Evolutionary conservation across 352 stramenopile species (phyloP), one percentile per base, ranked within the genome.

Genomic region (Aphanomyces invadans): DNA sequence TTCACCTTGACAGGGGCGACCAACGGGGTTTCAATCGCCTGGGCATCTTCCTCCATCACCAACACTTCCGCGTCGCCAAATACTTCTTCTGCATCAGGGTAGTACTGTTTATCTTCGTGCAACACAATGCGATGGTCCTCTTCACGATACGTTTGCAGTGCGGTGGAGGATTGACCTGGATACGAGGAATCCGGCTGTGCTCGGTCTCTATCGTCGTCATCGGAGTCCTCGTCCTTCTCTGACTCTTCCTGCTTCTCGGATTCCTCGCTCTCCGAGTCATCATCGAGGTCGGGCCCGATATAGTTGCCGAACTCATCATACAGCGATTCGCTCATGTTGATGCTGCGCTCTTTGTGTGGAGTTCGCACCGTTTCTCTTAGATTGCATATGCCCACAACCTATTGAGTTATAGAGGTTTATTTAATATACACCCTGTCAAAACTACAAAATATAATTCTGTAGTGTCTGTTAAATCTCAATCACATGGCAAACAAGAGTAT

Each of bases 271-370:
- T 83, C 71, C 63, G 76, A 88, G 25, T 83, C 77, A 52, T 68
- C 57, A 54, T 88, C 86, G 49, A 99, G 79, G 68, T 99, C 96
- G 25, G 96, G 95, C 21, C 97, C 97, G 70, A 99, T 98, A 79
- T 99, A 99, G 79, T 99, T 99, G 65, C 97, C 97, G 73, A 99
- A 99, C 81, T 99, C 97, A 81, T 99, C 97, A 80, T 99, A 99
- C 21, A 99, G 81, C 54, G 89, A 90, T 59, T 98, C 95, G 72
- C 98, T 89, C 90, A 97, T 97, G 42, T 42, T 42, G 36, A 42
- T 42, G 49, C 60, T 42, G 25, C 42, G 17, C 44, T 9, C 29
- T 52, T 57, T 57, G 49, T 57, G 49, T 57, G 49, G 49, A 57
- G 31, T 66, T 57, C 44, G 21, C 53, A 62, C 12, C 12, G 10